A percentile compares a stretch with the other conserved stretches of the same genome.
phyloP scores from a whole-genome alignment of 192 early-diverging fungal genomes.

The Mycoemilia scoparia region DNA sequence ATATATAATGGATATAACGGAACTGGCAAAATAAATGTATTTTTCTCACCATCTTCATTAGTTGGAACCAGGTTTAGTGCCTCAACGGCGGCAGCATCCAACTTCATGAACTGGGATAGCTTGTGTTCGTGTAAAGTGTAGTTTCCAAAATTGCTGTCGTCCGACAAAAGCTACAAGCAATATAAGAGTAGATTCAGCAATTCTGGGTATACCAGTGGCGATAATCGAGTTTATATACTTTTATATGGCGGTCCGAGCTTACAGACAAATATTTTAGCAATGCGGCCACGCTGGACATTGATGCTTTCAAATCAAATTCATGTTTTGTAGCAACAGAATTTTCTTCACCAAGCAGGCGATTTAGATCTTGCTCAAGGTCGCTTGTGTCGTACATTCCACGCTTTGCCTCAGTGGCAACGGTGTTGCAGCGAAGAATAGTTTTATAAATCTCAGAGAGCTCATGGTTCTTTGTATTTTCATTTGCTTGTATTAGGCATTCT shows the following conservation, averaged over 20 bases:
- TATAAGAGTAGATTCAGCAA: too few relatives aligned
- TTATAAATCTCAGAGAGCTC: slow-evolving; percentile 49
- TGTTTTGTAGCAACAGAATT: slow-evolving; percentile 42
- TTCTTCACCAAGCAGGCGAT: slow-evolving; percentile 50
- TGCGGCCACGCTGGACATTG: slow-evolving; percentile 11
- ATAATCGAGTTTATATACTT: not conserved
- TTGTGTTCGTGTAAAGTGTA: slow-evolving; percentile 55
- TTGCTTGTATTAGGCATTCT: slow-evolving; percentile 58
- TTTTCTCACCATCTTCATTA: slow-evolving; percentile 41
- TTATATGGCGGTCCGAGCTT: not conserved
- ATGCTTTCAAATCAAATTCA: slow-evolving; percentile 27
- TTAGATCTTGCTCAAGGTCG: slow-evolving; percentile 75
- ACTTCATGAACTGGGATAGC: slow-evolving; percentile 74
- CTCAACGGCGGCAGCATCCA: slow-evolving; percentile 75
- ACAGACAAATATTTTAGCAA: slow-evolving; percentile 16
- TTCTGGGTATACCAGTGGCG: too few relatives aligned
- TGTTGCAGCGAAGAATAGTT: slow-evolving; percentile 55
- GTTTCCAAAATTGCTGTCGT: slow-evolving; percentile 62
- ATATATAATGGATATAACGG: not conserved
- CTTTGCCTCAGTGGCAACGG: slow-evolving; percentile 44
- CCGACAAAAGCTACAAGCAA: slow-evolving; percentile 45
- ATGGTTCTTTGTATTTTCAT: slow-evolving; percentile 37
- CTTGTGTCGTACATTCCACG: slow-evolving; percentile 46
- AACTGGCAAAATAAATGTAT: not conserved
- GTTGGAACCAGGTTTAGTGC: slow-evolving; percentile 75